Percentiles rank a stretch among this genome's conserved stretches.
Conservation (phyloP, 2,329 filamentous ascomycete species). For the Aspergillus tubingensis region DNA sequence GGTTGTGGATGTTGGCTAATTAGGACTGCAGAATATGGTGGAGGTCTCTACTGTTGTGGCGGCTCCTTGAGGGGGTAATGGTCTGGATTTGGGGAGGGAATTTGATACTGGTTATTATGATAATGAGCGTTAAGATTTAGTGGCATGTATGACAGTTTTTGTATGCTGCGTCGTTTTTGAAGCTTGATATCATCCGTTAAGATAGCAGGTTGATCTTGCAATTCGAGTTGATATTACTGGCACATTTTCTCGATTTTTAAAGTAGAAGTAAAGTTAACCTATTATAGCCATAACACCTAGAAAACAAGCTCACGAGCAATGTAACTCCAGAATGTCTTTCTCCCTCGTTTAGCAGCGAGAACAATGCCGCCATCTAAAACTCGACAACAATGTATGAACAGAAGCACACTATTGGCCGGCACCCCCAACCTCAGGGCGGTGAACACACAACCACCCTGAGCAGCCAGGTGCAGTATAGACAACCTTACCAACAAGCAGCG, state of each 20-base stretch:
- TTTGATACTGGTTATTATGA: background rate
- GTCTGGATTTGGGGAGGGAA: background rate
- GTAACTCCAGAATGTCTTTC: background rate
- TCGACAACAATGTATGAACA: background rate
- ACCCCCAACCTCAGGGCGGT: background rate
- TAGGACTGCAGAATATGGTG: slow-evolving; percentile 19
- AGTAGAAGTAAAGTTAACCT: no score
- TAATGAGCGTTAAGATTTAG: no score
- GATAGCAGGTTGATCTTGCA: no score
- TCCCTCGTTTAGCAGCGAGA: no score
- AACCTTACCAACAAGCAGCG: slow-evolving; percentile 3
- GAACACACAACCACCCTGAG: background rate
- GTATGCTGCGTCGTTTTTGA: background rate
- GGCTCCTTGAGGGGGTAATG: background rate
- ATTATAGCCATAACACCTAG: no score
- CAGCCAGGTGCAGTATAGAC: slow-evolving; percentile 12
- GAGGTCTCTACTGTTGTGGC: slow-evolving; percentile 23
- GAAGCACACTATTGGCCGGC: background rate
- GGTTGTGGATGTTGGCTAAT: background rate
- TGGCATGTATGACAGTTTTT: background rate
- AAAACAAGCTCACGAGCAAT: no score
- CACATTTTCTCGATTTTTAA: no score
- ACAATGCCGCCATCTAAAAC: background rate
- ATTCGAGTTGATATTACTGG: no score
- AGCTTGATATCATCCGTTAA: background rate